phyloP scores from a whole-genome alignment of 208 protist genomes.

The Novymonas esmeraldas region DNA sequence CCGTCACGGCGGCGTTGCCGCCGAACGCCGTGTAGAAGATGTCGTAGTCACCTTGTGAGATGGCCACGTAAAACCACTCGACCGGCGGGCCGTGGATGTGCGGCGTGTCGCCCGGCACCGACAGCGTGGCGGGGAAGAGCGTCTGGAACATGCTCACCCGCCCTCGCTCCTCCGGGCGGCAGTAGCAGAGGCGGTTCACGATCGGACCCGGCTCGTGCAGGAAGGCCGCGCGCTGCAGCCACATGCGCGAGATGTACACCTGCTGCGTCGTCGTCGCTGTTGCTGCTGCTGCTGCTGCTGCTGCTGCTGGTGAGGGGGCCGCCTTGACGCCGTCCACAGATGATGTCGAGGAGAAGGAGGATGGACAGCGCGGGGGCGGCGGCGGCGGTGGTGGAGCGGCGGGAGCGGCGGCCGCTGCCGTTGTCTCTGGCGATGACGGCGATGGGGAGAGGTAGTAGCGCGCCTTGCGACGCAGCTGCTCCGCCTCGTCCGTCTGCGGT shows the following conservation, averaged over 20 bases:
- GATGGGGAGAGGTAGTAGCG: conserved; percentile 38
- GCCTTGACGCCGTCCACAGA: no score
- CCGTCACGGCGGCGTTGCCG: conserved; percentile 58
- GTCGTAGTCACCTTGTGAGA: conserved; percentile 54
- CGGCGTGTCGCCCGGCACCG: conserved; percentile 35
- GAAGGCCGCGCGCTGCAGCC: conserved; percentile 83
- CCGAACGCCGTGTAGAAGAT: conserved; percentile 73
- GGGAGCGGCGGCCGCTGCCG: not conserved
- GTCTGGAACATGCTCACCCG: conserved; percentile 19
- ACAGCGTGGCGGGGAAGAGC: conserved; percentile 32
- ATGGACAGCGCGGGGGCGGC: no score
- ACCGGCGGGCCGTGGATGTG: conserved; percentile 67
- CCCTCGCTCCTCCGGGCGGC: conserved; percentile 25
- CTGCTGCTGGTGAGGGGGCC: not conserved
- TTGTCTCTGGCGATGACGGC: not conserved
- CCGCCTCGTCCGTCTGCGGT: conserved; percentile 23
- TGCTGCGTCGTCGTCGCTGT: not conserved
- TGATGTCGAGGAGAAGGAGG: no score
- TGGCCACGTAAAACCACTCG: conserved; percentile 82
- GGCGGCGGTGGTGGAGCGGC: no score
- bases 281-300: no score
- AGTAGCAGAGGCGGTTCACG: conserved; percentile 81
- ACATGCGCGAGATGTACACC: conserved; percentile 83
- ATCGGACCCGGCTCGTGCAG: conserved; percentile 83
- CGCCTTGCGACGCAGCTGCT: conserved; percentile 61